Conservation (phyloP, 1,284 basidiomycete species). For the Megacollybia platyphylla region DNA sequence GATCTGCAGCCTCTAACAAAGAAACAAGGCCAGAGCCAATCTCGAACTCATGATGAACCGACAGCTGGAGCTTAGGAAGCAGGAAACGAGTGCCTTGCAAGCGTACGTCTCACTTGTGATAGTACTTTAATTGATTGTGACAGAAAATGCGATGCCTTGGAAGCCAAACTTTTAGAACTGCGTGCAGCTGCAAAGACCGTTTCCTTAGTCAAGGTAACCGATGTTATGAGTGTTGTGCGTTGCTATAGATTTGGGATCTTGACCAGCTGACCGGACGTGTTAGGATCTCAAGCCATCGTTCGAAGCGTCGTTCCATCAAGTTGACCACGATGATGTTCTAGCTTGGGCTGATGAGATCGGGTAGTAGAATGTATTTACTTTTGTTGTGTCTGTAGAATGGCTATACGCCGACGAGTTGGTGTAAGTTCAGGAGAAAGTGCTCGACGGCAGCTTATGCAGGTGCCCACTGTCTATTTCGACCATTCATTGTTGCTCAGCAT, state of each 20-base stretch:
- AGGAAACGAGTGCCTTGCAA: constrained; percentile 55
- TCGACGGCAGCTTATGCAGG: constrained; percentile 59
- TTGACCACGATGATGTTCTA: constrained; percentile 27
- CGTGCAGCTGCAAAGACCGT: constrained; percentile 21
- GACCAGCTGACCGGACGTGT: not conserved
- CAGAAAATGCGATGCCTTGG: constrained; percentile 61
- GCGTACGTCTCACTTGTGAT: constrained; percentile 25
- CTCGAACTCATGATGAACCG: constrained; percentile 67
- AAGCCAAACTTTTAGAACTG: constrained; percentile 43
- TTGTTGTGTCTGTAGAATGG: too few relatives aligned
- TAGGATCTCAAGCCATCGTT: not conserved
- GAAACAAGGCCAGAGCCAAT: constrained; percentile 48
- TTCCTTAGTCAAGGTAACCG: not conserved
- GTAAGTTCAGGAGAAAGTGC: constrained; percentile 66
- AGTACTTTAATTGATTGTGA: not conserved
- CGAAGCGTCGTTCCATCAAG: not conserved
- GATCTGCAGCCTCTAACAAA: constrained; percentile 2
- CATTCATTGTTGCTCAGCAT: not conserved
- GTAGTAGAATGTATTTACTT: not conserved
- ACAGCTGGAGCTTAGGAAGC: constrained; percentile 54
- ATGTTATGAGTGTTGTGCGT: not conserved
- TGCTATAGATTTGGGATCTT: not conserved
- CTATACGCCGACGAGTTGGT: constrained; percentile 42
- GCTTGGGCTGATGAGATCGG: constrained; percentile 52
- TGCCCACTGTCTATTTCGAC: too few relatives aligned